Conservation (phyloP, 495 filamentous ascomycete genomes). For the Aspergillus avenaceus region DNA sequence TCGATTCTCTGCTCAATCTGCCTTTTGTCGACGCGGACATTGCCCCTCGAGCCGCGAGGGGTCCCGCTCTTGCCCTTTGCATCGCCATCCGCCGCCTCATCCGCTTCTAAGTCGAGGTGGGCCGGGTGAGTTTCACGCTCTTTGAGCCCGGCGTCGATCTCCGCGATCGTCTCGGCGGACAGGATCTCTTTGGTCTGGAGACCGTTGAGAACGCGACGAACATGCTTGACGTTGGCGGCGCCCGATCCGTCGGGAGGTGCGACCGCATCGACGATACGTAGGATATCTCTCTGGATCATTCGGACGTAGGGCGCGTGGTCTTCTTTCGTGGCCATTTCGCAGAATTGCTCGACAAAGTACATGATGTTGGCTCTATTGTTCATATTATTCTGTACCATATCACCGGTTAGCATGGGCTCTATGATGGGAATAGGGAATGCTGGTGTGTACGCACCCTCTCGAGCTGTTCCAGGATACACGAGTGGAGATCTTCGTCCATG, state of each 20-base stretch:
- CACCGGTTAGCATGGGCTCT: too few relatives aligned
- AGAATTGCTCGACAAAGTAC: constrained; percentile 96
- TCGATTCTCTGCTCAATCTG: constrained; percentile 95
- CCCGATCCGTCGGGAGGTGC: constrained; percentile 85
- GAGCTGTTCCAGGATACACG: constrained; percentile 92
- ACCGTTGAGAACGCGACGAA: constrained; percentile 69
- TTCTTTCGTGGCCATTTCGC: constrained; percentile 77
- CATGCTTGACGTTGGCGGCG: constrained; percentile 90
- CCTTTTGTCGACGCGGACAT: constrained; percentile 67
- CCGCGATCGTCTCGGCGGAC: constrained; percentile 59
- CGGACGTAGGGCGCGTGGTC: constrained; percentile 71
- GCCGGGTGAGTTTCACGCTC: constrained; percentile 58
- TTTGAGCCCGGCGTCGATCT: constrained; percentile 76
- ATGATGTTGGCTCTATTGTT: constrained; percentile 98
- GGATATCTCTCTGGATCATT: constrained; percentile 93
- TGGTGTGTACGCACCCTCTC: constrained; percentile 56
- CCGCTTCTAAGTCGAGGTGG: constrained; percentile 36
- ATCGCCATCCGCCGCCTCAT: constrained; percentile 25
- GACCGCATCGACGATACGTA: constrained; percentile 76
- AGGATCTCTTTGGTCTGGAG: constrained; percentile 66
- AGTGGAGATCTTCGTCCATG: constrained; percentile 93
- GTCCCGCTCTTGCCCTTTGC: constrained; percentile 26
- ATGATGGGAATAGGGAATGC: neutral
- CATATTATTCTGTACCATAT: constrained; percentile 67
- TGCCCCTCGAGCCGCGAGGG: constrained; percentile 26